These are phyloP conservation scores for Fusarium pilosicola DNA, from an alignment of 2,329 filamentous ascomycete species.

Conservation along the genomic window DNA sequence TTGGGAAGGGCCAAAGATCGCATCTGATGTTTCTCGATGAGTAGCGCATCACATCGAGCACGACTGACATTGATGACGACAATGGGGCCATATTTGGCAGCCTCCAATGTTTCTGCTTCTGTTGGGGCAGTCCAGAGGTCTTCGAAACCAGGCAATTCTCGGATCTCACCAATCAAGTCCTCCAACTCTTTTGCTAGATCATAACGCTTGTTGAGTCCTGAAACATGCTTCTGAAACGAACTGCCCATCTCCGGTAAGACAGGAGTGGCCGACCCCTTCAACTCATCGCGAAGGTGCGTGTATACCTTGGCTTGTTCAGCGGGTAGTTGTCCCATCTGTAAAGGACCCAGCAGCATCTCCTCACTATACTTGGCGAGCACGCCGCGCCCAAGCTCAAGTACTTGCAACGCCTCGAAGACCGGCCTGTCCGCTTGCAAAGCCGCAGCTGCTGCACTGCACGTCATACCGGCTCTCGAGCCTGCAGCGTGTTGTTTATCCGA, in stretches of 20 bases:
- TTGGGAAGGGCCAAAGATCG: background rate
- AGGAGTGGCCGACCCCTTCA: fast-evolving
- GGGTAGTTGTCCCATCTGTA: fast-evolving
- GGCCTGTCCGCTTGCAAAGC: background rate
- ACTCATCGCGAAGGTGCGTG: background rate
- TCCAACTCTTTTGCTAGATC: background rate
- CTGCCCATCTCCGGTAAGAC: fast-evolving
- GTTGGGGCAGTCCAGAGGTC: background rate
- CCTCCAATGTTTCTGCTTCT: background rate
- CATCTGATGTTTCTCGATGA: background rate
- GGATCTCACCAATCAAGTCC: background rate
- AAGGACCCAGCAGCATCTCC: fast-evolving
- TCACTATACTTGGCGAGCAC: background rate
- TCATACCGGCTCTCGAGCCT: background rate
- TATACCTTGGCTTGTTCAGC: fast-evolving
- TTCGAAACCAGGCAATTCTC: background rate
- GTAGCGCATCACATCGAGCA: background rate
- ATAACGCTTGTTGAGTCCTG: background rate
- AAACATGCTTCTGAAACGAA: background rate
- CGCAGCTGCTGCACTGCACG: background rate
- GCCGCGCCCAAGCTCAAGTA: background rate
- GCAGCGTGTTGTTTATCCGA: background rate
- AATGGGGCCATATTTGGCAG: fast-evolving
- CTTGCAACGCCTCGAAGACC: background rate
- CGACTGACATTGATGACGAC: background rate